phyloP scores from a whole-genome alignment of 2,329 filamentous ascomycete species.

The Byssothecium circinans region DNA sequence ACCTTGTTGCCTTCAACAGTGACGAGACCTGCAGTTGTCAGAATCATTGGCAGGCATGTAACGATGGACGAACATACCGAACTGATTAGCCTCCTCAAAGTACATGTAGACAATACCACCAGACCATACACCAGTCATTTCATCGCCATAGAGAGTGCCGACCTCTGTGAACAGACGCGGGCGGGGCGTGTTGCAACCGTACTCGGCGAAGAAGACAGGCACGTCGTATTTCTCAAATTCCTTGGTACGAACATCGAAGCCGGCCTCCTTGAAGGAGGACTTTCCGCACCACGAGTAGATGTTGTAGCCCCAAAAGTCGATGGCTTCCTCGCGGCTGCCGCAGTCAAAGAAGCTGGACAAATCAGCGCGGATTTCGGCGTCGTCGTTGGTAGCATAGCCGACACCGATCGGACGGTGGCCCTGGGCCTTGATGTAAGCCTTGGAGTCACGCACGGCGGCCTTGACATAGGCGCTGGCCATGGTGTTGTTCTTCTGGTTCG shows the following conservation, averaged over 20 bases:
- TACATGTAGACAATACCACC: conserved; percentile 99
- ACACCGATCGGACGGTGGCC: conserved; percentile 79
- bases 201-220: conserved; percentile 97
- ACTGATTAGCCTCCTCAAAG: conserved; percentile 88
- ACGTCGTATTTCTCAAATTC: conserved; percentile 91
- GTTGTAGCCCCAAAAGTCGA: conserved; percentile 99
- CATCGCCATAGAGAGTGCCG: conserved; percentile 70
- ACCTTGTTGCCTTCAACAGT: conserved; percentile 60
- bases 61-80: conserved; percentile 51
- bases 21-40: conserved; percentile 55
- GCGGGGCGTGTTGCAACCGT: conserved; percentile 81
- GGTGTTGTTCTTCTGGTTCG: conserved; percentile 87
- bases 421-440: conserved; percentile 85
- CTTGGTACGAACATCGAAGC: conserved; percentile 77
- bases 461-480: conserved; percentile 92
- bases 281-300: conserved; percentile 99
- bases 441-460: conserved; percentile 94
- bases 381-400: conserved; percentile 95
- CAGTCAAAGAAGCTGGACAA: conserved; percentile 96
- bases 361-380: conserved; percentile 75
- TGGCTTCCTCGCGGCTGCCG: conserved; percentile 63
- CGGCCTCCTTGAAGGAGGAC: conserved; percentile 73
- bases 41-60: no score
- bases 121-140: conserved; percentile 88
- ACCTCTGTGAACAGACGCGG: conserved; percentile 86